Evolutionary conservation across 2,329 filamentous ascomycete species (phyloP).

Genomic region (Pseudonectria buxi): DNA sequence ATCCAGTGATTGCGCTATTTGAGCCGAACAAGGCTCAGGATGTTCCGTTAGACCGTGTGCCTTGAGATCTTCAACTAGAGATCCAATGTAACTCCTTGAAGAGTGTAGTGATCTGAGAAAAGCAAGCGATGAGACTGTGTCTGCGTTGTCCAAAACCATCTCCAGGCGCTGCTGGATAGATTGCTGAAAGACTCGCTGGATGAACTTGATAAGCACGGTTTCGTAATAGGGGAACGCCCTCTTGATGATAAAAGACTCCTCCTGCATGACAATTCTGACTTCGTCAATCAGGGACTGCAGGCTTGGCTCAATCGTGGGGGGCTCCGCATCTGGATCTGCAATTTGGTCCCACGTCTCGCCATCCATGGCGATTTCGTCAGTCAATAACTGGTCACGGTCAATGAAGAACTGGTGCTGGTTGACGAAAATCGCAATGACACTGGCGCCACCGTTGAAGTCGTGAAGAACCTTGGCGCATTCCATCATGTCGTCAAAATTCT

Average conservation of each 20-base stretch:
- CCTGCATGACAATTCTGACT: conserved; percentile 90
- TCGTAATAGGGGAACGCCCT: conserved; percentile 95
- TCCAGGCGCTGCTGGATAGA: conserved; percentile 95
- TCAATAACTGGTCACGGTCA: conserved; percentile 84
- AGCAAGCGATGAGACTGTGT: conserved; percentile 82
- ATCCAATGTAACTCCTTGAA: conserved; percentile 80
- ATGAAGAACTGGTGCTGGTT: conserved; percentile 99
- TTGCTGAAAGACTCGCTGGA: conserved; percentile 95
- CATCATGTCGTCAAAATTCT: conserved; percentile 97
- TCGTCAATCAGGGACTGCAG: conserved; percentile 90
- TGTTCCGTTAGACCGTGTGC: conserved; percentile 91
- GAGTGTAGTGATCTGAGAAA: conserved; percentile 88
- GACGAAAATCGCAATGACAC: conserved; percentile 92
- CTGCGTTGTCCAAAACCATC: conserved; percentile 91
- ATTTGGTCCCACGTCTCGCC: conserved; percentile 80
- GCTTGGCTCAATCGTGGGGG: conserved; percentile 84
- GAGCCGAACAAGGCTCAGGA: conserved; percentile 81
- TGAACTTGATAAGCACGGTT: conserved; percentile 83
- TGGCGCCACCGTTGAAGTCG: conserved; percentile 93
- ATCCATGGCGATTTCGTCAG: conserved; percentile 73
- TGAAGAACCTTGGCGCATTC: conserved; percentile 90
- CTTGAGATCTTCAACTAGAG: conserved; percentile 87
- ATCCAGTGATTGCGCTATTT: conserved; percentile 70
- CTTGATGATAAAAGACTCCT: conserved; percentile 95
- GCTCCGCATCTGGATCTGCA: conserved; percentile 88